These are phyloP conservation scores for Penicillium pancosmium DNA, from an alignment of 495 filamentous ascomycete genomes.

Conservation along the genomic window DNA sequence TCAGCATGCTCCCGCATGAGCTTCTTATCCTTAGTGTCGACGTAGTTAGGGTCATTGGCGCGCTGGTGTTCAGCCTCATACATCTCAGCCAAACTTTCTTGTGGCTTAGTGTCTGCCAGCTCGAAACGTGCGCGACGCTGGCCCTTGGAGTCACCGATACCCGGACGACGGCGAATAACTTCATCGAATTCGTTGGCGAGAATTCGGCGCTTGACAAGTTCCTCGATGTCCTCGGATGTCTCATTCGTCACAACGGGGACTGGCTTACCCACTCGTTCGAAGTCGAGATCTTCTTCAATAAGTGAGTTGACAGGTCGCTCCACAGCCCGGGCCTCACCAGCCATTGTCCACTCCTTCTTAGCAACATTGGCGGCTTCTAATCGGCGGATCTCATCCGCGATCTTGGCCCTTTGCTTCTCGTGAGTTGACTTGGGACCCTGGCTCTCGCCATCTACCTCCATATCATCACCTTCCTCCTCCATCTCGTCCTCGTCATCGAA, in stretches of 20 bases:
- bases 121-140: conserved; percentile 72
- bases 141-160: conserved; percentile 44
- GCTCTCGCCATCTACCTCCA: conserved; percentile 43
- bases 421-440: conserved; percentile 72
- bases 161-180: conserved; percentile 78
- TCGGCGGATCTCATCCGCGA: conserved; percentile 86
- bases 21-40: conserved; percentile 80
- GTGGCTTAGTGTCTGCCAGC: conserved; percentile 82
- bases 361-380: conserved; percentile 88
- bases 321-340: conserved; percentile 82
- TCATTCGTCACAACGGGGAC: conserved; percentile 94
- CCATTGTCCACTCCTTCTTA: conserved; percentile 87
- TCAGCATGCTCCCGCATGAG: conserved; percentile 81
- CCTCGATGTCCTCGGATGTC: conserved; percentile 88
- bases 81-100: conserved; percentile 84
- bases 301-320: conserved; percentile 89
- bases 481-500: conserved; percentile 74
- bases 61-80: conserved; percentile 93
- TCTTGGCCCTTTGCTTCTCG: conserved; percentile 80
- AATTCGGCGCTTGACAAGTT: conserved; percentile 91
- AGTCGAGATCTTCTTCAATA: conserved; percentile 92
- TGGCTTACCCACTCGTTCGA: conserved; percentile 94
- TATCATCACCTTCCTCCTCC: conserved; percentile 51
- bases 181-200: conserved; percentile 92
- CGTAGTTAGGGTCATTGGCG: conserved; percentile 73